phyloP scores from a whole-genome alignment of 2,329 filamentous ascomycete genomes.

The Trichophyton benhamiae region DNA sequence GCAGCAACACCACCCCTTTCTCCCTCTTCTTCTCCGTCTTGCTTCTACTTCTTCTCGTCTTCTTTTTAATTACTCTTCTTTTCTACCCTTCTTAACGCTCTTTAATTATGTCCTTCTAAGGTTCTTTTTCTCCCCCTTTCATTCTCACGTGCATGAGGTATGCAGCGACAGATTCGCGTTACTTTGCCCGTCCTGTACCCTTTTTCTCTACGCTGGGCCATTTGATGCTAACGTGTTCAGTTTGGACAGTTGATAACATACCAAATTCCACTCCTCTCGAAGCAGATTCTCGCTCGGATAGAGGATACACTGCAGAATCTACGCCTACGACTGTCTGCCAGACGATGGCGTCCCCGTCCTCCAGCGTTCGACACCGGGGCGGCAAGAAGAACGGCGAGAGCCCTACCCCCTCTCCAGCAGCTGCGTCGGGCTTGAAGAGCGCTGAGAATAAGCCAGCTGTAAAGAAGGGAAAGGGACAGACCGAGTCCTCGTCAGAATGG shows the following conservation, averaged over 20 bases:
- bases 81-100: constrained; percentile 13
- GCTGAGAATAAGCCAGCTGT: constrained; percentile 7
- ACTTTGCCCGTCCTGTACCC: no score
- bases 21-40: background rate
- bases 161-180: no score
- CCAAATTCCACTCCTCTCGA: no score
- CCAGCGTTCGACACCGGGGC: constrained; percentile 33
- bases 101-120: constrained; percentile 14
- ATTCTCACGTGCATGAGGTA: background rate
- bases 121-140: background rate
- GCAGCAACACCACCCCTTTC: background rate
- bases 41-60: background rate
- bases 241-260: background rate
- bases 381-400: constrained; percentile 26
- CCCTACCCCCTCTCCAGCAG: constrained; percentile 14
- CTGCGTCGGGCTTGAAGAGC: constrained; percentile 4
- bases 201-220: no score
- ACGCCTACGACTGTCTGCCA: background rate
- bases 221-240: constrained; percentile 1
- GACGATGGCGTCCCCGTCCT: constrained; percentile 12
- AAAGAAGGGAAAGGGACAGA: constrained; percentile 6
- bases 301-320: background rate
- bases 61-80: background rate
- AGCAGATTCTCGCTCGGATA: no score
- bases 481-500: constrained; percentile 38